Evolutionary conservation across 441 rosid species (phyloP).

Genomic region (Theobroma grandiflorum): DNA sequence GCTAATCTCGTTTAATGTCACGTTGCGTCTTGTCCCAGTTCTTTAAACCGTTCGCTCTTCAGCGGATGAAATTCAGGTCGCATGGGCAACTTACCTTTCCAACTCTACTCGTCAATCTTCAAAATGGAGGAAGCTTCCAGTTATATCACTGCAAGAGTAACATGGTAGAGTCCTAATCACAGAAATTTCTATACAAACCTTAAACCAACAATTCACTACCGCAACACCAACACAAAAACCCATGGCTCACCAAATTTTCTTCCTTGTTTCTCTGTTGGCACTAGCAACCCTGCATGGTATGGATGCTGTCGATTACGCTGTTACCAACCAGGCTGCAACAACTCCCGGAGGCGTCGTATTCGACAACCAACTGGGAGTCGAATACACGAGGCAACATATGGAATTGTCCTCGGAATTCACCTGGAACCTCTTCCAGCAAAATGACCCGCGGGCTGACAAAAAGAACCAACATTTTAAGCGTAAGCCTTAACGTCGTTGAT

Average conservation of each 20-base stretch:
- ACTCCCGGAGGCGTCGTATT: slow-evolving; percentile 8
- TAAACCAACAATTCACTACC: neutral
- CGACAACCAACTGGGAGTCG: neutral
- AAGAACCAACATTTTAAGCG: neutral
- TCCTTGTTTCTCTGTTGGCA: slow-evolving; percentile 3
- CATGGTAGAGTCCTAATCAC: no score
- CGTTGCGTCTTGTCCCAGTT: slow-evolving; percentile 27
- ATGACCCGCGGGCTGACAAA: neutral
- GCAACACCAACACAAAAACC: neutral
- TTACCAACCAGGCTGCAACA: neutral
- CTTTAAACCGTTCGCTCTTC: no score
- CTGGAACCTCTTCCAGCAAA: neutral
- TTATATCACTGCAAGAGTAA: no score
- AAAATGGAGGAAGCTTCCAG: no score
- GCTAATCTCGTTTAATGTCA: neutral
- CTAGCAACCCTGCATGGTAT: neutral
- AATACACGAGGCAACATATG: neutral
- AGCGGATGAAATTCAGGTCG: no score
- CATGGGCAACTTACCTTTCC: no score
- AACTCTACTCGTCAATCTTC: no score
- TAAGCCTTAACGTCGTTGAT: neutral
- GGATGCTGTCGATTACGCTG: neutral
- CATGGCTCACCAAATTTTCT: slow-evolving; percentile 1
- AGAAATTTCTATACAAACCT: neutral
- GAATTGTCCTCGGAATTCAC: slow-evolving; percentile 1